A percentile compares a stretch with the other conserved stretches of the same genome.
These are phyloP conservation scores for Fusarium begoniae DNA, from an alignment of 2,329 filamentous ascomycete genomes.

Conservation along the genomic window DNA sequence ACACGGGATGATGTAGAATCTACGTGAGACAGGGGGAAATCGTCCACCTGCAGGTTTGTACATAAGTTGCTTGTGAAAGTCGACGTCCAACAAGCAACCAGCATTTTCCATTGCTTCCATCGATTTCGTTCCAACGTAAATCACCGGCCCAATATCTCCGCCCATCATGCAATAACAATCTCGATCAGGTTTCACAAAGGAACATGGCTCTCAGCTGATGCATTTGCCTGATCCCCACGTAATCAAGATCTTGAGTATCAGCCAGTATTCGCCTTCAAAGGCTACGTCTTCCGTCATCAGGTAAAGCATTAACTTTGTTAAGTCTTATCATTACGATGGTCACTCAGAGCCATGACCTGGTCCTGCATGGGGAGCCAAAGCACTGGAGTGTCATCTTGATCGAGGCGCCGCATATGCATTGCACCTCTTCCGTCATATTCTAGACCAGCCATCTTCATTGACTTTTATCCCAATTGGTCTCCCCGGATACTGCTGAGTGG, in stretches of 20 bases:
- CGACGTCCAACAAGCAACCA: background rate
- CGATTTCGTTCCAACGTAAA: background rate
- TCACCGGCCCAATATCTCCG: conserved; percentile 12
- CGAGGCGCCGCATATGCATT: conserved; percentile 10
- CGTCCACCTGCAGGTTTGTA: conserved; percentile 4
- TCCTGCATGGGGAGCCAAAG: conserved; percentile 23
- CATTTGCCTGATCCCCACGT: conserved; percentile 27
- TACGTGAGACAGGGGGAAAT: conserved; percentile 29
- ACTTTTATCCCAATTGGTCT: conserved; percentile 24
- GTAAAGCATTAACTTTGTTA: conserved; percentile 16
- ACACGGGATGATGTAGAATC: conserved; percentile 29
- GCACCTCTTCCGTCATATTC: conserved; percentile 29
- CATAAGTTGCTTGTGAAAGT: background rate
- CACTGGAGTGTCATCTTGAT: conserved; percentile 21
- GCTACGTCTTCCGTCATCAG: conserved; percentile 2
- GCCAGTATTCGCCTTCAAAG: conserved; percentile 11
- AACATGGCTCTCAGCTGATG: conserved; percentile 23
- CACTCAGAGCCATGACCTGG: conserved; percentile 22
- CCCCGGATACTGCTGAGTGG: conserved; percentile 12
- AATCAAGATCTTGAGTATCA: background rate
- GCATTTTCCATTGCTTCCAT: background rate
- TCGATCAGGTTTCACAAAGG: conserved; percentile 32
- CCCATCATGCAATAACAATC: conserved; percentile 16
- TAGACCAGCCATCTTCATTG: conserved; percentile 23
- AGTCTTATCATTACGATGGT: conserved; percentile 18